Percentiles rank a stretch among this genome's conserved stretches.
phyloP scores from a whole-genome alignment of 768 basidiomycete genomes.

The Amanita rimosa region DNA sequence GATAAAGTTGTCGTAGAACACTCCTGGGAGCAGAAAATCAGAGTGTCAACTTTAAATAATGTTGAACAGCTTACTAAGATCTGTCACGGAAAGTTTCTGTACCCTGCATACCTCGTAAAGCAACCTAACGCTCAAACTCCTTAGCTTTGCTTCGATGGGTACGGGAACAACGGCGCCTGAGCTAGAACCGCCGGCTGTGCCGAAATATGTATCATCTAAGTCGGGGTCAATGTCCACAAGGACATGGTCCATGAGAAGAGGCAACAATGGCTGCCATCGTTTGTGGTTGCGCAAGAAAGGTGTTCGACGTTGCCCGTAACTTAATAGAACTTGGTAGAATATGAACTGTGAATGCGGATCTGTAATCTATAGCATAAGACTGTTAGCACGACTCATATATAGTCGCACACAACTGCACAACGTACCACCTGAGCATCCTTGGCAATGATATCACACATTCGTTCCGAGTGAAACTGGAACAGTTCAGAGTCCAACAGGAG shows the following conservation, averaged over 20 bases:
- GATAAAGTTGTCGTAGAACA: constrained; percentile 78
- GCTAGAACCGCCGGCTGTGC: constrained; percentile 25
- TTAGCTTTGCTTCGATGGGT: constrained; percentile 78
- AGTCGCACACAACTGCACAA: constrained; percentile 6
- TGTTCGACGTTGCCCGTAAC: constrained; percentile 57
- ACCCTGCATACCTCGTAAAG: constrained; percentile 92
- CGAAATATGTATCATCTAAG: constrained; percentile 48
- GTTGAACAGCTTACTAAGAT: constrained; percentile 54
- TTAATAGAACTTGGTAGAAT: constrained; percentile 65
- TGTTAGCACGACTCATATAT: constrained; percentile 4
- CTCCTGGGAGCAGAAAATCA: constrained; percentile 29
- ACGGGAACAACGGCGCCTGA: constrained; percentile 33
- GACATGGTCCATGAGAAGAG: constrained; percentile 77
- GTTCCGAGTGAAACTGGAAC: constrained; percentile 83
- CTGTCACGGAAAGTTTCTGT: constrained; percentile 67
- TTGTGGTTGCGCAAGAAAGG: constrained; percentile 70
- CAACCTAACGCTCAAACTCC: constrained; percentile 57
- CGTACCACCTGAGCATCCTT: constrained; percentile 59
- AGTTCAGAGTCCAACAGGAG: constrained; percentile 76
- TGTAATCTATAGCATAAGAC: constrained; percentile 47
- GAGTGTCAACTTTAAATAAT: background rate
- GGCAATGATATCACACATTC: constrained; percentile 77
- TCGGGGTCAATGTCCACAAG: constrained; percentile 74
- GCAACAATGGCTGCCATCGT: constrained; percentile 75
- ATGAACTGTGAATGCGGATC: constrained; percentile 80